phyloP scores from a whole-genome alignment of 345 rosid genomes.

The Eucalyptus regnans region DNA sequence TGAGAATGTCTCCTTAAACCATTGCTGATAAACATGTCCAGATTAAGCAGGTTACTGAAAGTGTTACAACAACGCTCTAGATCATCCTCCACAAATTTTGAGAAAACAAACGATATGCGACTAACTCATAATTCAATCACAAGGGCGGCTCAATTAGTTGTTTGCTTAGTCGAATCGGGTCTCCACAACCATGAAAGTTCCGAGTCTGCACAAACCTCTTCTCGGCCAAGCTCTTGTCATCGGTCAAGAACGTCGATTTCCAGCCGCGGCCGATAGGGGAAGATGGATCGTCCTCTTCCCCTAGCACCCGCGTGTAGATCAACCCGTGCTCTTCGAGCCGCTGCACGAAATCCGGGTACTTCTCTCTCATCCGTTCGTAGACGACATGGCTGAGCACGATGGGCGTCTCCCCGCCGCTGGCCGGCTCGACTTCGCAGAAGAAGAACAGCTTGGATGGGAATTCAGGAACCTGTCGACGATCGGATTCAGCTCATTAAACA shows the following conservation, averaged over 20 bases:
- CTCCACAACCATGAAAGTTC: background rate
- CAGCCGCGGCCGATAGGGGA: constrained; percentile 93
- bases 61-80: background rate
- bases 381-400: constrained; percentile 76
- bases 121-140: fast-evolving
- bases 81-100: background rate
- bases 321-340: constrained; percentile 63
- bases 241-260: constrained; percentile 85
- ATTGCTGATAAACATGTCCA: background rate
- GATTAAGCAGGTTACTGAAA: background rate
- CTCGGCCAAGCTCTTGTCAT: constrained; percentile 56
- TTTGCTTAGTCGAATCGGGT: background rate
- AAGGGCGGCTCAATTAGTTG: background rate
- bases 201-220: constrained; percentile 32
- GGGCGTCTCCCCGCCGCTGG: constrained; percentile 89
- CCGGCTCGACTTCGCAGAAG: constrained; percentile 80
- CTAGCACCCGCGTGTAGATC: constrained; percentile 54
- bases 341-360: constrained; percentile 54
- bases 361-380: constrained; percentile 64
- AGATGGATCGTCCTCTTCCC: constrained; percentile 72
- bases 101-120: background rate
- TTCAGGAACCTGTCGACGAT: constrained; percentile 52
- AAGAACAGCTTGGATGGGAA: constrained; percentile 87
- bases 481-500: background rate
- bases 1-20: background rate